Conservation (phyloP, 805 yeast genomes). For the Metschnikowia sp. region DNA sequence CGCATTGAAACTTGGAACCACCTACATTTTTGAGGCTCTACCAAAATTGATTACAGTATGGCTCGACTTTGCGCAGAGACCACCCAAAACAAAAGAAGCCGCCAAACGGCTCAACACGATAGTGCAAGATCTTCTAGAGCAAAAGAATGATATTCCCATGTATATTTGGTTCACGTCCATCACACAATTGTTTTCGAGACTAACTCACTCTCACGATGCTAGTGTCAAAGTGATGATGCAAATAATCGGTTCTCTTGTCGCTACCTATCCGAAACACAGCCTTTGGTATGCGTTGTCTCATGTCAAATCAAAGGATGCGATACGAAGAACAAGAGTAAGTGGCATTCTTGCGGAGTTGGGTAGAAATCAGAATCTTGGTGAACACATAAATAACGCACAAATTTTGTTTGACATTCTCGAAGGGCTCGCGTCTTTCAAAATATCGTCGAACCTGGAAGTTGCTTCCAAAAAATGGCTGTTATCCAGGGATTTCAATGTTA, state of each 20-base stretch:
- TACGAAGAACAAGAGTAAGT: conserved; percentile 27
- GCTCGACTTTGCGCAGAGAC: conserved; percentile 65
- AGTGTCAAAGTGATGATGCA: conserved; percentile 54
- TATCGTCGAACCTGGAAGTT: conserved; percentile 25
- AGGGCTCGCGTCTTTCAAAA: conserved; percentile 39
- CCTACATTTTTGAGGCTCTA: conserved; percentile 73
- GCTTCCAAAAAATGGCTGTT: conserved; percentile 35
- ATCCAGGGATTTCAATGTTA: conserved; percentile 39
- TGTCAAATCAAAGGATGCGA: conserved; percentile 49
- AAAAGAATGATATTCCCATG: conserved; percentile 45
- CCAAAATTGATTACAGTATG: conserved; percentile 90
- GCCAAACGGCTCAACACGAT: conserved; percentile 43
- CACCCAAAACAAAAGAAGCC: conserved; percentile 25
- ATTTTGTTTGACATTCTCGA: conserved; percentile 42
- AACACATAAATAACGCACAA: conserved; percentile 24
- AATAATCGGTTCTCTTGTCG: conserved; percentile 57
- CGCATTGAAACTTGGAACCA: conserved; percentile 59
- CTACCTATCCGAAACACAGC: conserved; percentile 73
- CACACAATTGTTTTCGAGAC: conserved; percentile 80
- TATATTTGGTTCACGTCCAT: conserved; percentile 76
- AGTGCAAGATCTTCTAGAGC: conserved; percentile 45
- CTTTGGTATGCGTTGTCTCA: conserved; percentile 83
- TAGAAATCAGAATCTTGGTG: conserved; percentile 13
- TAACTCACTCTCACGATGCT: conserved; percentile 56
- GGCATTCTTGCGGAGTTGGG: conserved; percentile 21